phyloP scores from a whole-genome alignment of 306 rosid species.

The Lathyrus oleraceus region DNA sequence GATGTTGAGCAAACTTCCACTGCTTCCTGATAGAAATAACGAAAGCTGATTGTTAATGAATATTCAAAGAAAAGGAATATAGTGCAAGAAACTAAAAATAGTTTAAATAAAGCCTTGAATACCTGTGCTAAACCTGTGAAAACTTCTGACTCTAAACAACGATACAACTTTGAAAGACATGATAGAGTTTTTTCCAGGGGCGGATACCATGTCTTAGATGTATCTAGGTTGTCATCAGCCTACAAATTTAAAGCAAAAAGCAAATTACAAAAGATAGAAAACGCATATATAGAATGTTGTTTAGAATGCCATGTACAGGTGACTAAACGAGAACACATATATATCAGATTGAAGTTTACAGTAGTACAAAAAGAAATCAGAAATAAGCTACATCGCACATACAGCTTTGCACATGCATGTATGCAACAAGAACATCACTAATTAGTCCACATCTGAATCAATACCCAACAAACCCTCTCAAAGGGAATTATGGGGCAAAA shows the following conservation, averaged over 20 bases:
- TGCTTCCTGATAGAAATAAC: conserved; percentile 71
- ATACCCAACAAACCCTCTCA: not conserved
- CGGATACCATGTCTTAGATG: conserved; percentile 85
- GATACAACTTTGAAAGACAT: conserved; percentile 92
- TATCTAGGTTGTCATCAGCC: conserved; percentile 75
- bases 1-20: conserved; percentile 91
- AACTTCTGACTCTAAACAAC: conserved; percentile 84
- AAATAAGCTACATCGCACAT: conserved; percentile 15
- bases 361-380: not conserved
- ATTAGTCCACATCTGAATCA: conserved; percentile 4
- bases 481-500: not conserved
- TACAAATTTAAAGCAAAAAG: conserved; percentile 41
- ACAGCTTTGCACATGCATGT: conserved; percentile 7
- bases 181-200: conserved; percentile 93
- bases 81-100: conserved; percentile 16
- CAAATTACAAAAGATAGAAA: conserved; percentile 16
- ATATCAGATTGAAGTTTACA: conserved; percentile 17
- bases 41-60: conserved; percentile 23
- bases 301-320: conserved; percentile 22
- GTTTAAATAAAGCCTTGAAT: conserved; percentile 31
- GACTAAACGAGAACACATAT: conserved; percentile 11
- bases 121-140: conserved; percentile 99
- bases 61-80: conserved; percentile 23
- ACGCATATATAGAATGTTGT: conserved; percentile 18
- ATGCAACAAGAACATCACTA: conserved; percentile 18